These are phyloP conservation scores for Fusarium penzigii DNA, from an alignment of 2,329 filamentous ascomycete genomes.

Conservation along the genomic window DNA sequence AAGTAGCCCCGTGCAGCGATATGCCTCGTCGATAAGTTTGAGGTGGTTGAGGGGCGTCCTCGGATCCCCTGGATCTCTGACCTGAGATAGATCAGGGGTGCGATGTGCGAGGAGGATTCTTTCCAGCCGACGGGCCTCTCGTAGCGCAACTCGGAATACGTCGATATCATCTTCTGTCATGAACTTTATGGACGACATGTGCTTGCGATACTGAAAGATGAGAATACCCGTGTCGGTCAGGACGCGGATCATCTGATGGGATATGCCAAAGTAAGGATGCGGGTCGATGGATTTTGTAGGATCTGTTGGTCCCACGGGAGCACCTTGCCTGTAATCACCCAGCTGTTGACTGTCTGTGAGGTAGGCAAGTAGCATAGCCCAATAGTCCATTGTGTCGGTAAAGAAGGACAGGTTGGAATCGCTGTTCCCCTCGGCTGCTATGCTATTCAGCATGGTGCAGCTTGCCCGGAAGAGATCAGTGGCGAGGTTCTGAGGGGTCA, in stretches of 20 bases:
- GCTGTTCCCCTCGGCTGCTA: not conserved
- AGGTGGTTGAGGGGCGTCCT: constrained; percentile 18
- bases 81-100: constrained; percentile 4
- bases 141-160: constrained; percentile 9
- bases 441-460: constrained; percentile 5
- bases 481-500: constrained; percentile 20
- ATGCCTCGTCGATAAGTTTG: constrained; percentile 19
- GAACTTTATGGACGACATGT: constrained; percentile 15
- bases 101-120: constrained; percentile 6
- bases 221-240: constrained; percentile 17
- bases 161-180: constrained; percentile 19
- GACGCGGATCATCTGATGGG: constrained; percentile 12
- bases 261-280: constrained; percentile 22
- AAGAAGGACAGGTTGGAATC: constrained; percentile 12
- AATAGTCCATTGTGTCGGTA: constrained; percentile 23
- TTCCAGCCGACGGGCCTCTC: constrained; percentile 18
- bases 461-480: constrained; percentile 15
- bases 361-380: constrained; percentile 25
- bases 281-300: constrained; percentile 3
- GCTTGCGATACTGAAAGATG: constrained; percentile 20
- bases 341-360: constrained; percentile 21
- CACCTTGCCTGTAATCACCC: constrained; percentile 1
- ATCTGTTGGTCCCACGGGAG: not conserved
- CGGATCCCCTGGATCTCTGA: constrained; percentile 16
- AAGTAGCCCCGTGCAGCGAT: constrained; percentile 14